Percentiles rank a stretch among this genome's conserved stretches.
Conservation (phyloP, 129 eudicot species). For the Arctium lappa region DNA sequence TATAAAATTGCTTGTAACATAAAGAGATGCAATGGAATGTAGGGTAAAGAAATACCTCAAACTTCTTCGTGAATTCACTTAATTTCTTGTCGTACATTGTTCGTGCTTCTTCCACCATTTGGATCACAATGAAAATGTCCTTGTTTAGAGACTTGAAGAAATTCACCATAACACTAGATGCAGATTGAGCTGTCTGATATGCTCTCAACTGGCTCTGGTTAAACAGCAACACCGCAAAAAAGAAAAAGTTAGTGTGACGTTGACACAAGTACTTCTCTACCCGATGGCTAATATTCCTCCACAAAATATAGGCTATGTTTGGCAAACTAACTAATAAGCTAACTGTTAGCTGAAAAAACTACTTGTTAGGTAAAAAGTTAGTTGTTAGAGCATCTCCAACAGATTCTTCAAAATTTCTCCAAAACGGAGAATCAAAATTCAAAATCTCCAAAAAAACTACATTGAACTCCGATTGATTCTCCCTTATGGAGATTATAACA, state of each 20-base stretch:
- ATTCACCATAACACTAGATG: conserved; percentile 27
- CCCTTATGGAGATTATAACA: too few species aligned
- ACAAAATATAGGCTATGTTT: not conserved
- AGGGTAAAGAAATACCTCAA: conserved; percentile 37
- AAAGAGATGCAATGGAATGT: not conserved
- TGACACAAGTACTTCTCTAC: not conserved
- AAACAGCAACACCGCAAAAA: not conserved
- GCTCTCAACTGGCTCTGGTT: conserved; percentile 48
- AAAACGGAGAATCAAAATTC: too few species aligned
- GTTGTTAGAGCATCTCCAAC: too few species aligned
- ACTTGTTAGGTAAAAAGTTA: too few species aligned
- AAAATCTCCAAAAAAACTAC: too few species aligned
- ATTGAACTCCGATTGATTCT: too few species aligned
- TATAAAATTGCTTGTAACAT: not conserved
- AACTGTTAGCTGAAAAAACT: not conserved
- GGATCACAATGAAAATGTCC: conserved; percentile 32
- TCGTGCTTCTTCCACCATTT: conserved; percentile 54
- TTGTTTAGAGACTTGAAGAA: conserved; percentile 45
- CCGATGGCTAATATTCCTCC: not conserved
- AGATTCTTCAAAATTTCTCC: too few species aligned
- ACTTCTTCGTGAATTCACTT: conserved; percentile 39
- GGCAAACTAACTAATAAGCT: not conserved
- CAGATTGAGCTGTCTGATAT: conserved; percentile 45
- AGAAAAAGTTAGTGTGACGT: not conserved
- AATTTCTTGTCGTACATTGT: conserved; percentile 31